These are phyloP conservation scores for Trifolium fragiferum DNA, from an alignment of 306 rosid species.

Conservation along the genomic window DNA sequence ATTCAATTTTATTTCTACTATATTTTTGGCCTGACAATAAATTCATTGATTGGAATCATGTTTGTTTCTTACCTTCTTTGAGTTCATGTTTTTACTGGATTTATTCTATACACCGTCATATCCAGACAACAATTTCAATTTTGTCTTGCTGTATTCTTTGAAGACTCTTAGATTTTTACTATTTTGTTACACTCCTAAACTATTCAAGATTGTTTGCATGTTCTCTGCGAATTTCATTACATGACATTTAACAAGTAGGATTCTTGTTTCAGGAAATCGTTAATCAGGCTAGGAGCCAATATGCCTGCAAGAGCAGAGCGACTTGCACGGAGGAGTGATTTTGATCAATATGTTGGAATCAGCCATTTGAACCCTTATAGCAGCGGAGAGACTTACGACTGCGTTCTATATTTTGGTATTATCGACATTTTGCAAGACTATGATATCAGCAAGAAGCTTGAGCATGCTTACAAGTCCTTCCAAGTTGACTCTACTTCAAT, in stretches of 20 bases:
- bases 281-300: constrained; percentile 95
- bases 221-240: constrained; percentile 10
- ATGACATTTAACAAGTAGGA: neutral
- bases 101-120: neutral
- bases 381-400: constrained; percentile 79
- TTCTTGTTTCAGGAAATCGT: constrained; percentile 72
- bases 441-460: constrained; percentile 94
- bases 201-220: constrained; percentile 14
- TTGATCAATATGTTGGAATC: constrained; percentile 78
- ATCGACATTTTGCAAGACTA: constrained; percentile 98
- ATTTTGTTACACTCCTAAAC: constrained; percentile 16
- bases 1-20: constrained; percentile 23
- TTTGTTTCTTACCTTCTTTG: constrained; percentile 30
- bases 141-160: constrained; percentile 8
- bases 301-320: constrained; percentile 98
- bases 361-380: constrained; percentile 84
- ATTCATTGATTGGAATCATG: constrained; percentile 29
- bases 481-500: constrained; percentile 87
- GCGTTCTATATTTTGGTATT: constrained; percentile 87
- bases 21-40: constrained; percentile 42
- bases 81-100: constrained; percentile 11
- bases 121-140: constrained; percentile 24
- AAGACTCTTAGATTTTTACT: constrained; percentile 6
- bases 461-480: constrained; percentile 93
- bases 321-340: constrained; percentile 83